Evolutionary conservation across 1,139 yeast genomes (phyloP).

Genomic region (Entelexis sorbosivorans): DNA sequence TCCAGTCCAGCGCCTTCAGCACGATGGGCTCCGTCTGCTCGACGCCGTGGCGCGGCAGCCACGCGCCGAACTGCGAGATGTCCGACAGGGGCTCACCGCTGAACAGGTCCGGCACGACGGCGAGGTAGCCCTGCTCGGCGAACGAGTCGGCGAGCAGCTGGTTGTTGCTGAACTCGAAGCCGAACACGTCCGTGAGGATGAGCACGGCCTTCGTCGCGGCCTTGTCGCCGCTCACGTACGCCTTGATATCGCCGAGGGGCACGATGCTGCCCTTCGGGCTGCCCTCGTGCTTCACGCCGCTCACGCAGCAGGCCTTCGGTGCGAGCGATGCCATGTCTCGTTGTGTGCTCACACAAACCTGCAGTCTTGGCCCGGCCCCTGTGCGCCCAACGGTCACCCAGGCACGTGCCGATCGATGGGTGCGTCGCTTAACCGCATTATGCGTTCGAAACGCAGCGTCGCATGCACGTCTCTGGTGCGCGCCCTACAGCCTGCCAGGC

Average conservation of each 20-base stretch:
- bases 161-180: slow-evolving; percentile 46
- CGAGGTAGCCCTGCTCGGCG: slow-evolving; percentile 52
- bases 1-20: slow-evolving; percentile 36
- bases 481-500: no score
- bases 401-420: no score
- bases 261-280: slow-evolving; percentile 37
- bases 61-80: slow-evolving; percentile 28
- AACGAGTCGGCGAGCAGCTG: slow-evolving; percentile 59
- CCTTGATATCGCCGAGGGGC: slow-evolving; percentile 28
- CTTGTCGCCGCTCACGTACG: slow-evolving; percentile 45
- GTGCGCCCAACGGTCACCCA: no score
- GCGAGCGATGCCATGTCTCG: no score
- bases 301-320: slow-evolving; percentile 27
- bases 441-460: no score
- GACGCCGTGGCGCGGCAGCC: slow-evolving; percentile 47
- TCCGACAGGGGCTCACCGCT: slow-evolving; percentile 37
- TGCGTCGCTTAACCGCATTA: no score
- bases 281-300: slow-evolving; percentile 28
- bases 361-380: no score
- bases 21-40: slow-evolving; percentile 38
- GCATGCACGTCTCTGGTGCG: no score
- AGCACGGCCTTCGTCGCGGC: slow-evolving; percentile 43
- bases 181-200: slow-evolving; percentile 59
- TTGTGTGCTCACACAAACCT: no score
- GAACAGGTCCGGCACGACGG: slow-evolving; percentile 64